Evolutionary conservation across 257 asterid genomes (phyloP).

Genomic region (Plantago major): DNA sequence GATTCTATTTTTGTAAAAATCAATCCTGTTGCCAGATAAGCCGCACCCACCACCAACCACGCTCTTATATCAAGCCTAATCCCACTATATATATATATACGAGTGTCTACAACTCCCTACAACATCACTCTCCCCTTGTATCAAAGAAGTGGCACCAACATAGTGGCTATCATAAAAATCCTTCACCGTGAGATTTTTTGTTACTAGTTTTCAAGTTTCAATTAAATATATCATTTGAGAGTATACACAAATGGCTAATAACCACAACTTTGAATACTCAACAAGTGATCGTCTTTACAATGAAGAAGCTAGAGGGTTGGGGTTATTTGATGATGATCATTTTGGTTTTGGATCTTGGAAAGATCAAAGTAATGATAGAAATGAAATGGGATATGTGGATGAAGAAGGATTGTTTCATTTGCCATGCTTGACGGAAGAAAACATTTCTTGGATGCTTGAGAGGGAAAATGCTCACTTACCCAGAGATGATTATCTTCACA

Average conservation of each 20-base stretch:
- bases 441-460: conserved; percentile 47
- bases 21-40: too few relatives aligned
- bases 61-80: too few relatives aligned
- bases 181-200: too few relatives aligned
- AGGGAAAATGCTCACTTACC: conserved; percentile 52
- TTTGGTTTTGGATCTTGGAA: conserved; percentile 1
- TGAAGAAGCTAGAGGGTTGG: conserved; percentile 34
- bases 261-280: conserved; percentile 26
- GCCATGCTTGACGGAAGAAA: conserved; percentile 43
- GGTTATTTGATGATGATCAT: conserved; percentile 35
- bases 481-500: conserved; percentile 52
- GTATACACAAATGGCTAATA: conserved; percentile 39
- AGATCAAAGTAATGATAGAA: conserved; percentile 24
- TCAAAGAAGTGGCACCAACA: too few relatives aligned
- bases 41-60: too few relatives aligned
- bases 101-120: too few relatives aligned
- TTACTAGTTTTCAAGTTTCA: too few relatives aligned
- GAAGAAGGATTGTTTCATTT: conserved; percentile 32
- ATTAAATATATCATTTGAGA: too few relatives aligned
- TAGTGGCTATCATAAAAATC: too few relatives aligned
- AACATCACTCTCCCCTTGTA: too few relatives aligned
- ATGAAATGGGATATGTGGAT: conserved; percentile 38
- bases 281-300: conserved; percentile 42
- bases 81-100: too few relatives aligned
- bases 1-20: too few relatives aligned